phyloP scores from a whole-genome alignment of 148 eudicot genomes.

The Drosera capensis region DNA sequence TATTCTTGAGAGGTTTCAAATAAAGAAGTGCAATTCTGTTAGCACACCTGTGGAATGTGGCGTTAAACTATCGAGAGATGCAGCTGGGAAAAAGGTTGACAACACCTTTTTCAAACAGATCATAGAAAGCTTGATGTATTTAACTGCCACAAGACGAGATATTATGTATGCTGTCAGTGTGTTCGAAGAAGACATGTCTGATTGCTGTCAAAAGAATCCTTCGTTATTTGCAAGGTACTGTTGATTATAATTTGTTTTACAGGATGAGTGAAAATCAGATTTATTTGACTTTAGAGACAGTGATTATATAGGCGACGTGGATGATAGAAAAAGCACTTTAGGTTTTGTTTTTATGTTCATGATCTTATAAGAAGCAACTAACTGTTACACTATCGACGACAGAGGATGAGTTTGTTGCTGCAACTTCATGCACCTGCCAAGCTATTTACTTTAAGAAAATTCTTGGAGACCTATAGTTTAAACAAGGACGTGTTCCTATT shows the following conservation, averaged over 20 bases:
- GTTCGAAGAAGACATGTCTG: not conserved
- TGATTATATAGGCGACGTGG: conserved; percentile 5
- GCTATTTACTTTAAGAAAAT: not conserved
- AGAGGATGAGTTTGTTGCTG: not conserved
- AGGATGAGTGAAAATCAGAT: conserved; percentile 1
- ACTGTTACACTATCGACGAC: not conserved
- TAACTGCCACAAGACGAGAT: not conserved
- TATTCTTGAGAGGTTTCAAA: not conserved
- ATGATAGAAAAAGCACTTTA: not conserved
- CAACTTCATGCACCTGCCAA: not conserved
- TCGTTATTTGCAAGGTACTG: conserved; percentile 1
- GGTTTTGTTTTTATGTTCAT: conserved; percentile 3
- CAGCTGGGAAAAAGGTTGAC: not conserved
- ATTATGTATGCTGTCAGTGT: not conserved
- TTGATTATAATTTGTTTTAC: not conserved
- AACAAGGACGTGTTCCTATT: too few relatives aligned
- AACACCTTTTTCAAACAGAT: not conserved
- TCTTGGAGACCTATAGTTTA: not conserved
- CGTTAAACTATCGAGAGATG: not conserved
- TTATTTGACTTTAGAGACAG: conserved; percentile 1
- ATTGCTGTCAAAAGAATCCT: not conserved
- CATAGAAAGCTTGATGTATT: not conserved
- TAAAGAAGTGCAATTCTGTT: not conserved
- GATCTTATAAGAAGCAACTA: not conserved
- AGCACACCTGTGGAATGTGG: not conserved